Evolutionary conservation across 2,329 filamentous ascomycete genomes (phyloP).

Genomic region (Trichoderma sp.): DNA sequence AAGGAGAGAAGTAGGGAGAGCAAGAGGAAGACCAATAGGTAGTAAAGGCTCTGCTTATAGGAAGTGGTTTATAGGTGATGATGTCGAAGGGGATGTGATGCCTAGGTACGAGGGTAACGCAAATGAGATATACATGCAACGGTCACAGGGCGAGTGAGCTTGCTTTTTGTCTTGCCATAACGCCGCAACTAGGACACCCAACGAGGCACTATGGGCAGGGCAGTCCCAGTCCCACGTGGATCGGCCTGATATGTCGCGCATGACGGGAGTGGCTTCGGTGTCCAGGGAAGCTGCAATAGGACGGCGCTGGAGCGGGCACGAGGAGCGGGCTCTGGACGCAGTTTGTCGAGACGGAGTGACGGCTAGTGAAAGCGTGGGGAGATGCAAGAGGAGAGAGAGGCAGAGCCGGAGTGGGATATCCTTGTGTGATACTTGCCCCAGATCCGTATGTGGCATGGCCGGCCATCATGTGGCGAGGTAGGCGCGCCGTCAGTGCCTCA

Average conservation of each 20-base stretch:
- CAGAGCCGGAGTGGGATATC: slow-evolving; percentile 35
- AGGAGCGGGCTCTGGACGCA: slow-evolving; percentile 36
- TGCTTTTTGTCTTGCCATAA: slow-evolving; percentile 35
- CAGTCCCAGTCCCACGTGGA: slow-evolving; percentile 19
- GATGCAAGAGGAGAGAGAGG: background rate
- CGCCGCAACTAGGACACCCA: background rate
- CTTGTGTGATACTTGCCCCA: slow-evolving; percentile 25
- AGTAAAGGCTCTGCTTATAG: background rate
- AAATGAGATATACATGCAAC: background rate
- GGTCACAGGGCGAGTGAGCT: slow-evolving; percentile 29
- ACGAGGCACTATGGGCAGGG: background rate
- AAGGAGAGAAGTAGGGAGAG: no score
- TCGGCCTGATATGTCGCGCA: slow-evolving; percentile 12
- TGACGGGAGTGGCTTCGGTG: slow-evolving; percentile 19
- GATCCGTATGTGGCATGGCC: slow-evolving; percentile 25
- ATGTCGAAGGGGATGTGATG: background rate
- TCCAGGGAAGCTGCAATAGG: slow-evolving; percentile 34
- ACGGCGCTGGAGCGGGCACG: slow-evolving; percentile 37
- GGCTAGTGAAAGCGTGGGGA: slow-evolving; percentile 32
- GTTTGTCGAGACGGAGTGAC: slow-evolving; percentile 36
- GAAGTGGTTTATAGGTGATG: background rate
- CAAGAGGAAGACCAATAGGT: background rate
- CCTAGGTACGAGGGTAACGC: background rate
- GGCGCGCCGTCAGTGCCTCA: slow-evolving; percentile 1
- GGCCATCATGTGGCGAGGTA: slow-evolving; percentile 20